Percentiles rank a stretch among this genome's conserved stretches.
Conservation (phyloP, 768 basidiomycete genomes). For the Mycena polygramma region DNA sequence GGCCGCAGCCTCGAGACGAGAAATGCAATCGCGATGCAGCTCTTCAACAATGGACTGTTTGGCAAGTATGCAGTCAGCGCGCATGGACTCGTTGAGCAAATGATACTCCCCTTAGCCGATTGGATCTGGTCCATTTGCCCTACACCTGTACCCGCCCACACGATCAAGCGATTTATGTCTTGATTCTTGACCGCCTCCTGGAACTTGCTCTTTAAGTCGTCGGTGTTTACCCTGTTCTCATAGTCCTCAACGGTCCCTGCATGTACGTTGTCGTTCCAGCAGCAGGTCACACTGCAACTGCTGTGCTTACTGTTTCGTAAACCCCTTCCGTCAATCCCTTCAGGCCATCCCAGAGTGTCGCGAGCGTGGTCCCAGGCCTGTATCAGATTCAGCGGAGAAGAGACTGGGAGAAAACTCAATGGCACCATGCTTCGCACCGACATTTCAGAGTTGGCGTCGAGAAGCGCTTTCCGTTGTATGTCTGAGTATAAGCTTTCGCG, state of each 20-base stretch:
- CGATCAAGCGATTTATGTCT: conserved; percentile 65
- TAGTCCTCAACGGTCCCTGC: conserved; percentile 70
- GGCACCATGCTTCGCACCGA: conserved; percentile 66
- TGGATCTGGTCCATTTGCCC: conserved; percentile 62
- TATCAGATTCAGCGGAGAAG: neutral
- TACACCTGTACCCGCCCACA: conserved; percentile 80
- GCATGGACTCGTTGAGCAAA: conserved; percentile 1
- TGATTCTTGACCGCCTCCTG: conserved; percentile 57
- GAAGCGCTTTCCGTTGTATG: conserved; percentile 65
- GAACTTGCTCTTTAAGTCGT: conserved; percentile 58
- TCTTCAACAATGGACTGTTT: conserved; percentile 68
- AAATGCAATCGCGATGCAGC: conserved; percentile 61
- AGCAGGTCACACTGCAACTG: conserved; percentile 36
- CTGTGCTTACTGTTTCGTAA: conserved; percentile 62
- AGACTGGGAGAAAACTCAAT: neutral
- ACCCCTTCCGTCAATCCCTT: conserved; percentile 72
- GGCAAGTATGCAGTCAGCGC: conserved; percentile 9
- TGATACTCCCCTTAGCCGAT: conserved; percentile 53
- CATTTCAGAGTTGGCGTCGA: conserved; percentile 57
- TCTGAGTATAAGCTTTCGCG: conserved; percentile 73
- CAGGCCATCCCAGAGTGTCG: conserved; percentile 70
- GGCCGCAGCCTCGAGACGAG: conserved; percentile 48
- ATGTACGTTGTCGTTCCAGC: conserved; percentile 45
- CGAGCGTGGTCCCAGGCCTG: conserved; percentile 71
- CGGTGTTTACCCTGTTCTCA: conserved; percentile 61